phyloP scores from a whole-genome alignment of 129 eudicot genomes.

The Ambrosia artemisiifolia region DNA sequence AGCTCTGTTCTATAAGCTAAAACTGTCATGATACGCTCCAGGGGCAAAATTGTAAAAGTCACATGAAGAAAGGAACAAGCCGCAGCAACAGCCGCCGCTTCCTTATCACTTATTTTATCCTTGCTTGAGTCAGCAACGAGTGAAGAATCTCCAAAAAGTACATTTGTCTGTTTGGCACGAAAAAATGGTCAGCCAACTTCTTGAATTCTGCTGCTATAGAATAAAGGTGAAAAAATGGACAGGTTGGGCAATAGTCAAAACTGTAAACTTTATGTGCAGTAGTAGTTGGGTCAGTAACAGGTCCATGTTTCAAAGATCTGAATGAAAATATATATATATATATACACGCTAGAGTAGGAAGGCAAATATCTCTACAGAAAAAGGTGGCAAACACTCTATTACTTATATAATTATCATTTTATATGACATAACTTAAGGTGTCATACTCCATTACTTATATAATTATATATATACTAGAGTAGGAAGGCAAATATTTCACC shows the following conservation, averaged over 20 bases:
- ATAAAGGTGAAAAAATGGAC: background rate
- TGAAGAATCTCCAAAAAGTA: slow-evolving; percentile 59
- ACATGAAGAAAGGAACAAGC: slow-evolving; percentile 92
- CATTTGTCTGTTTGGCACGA: slow-evolving; percentile 60
- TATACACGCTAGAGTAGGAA: background rate
- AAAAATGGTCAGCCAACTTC: background rate
- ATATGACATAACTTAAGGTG: background rate
- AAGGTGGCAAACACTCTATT: background rate
- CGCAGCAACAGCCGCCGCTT: slow-evolving; percentile 75
- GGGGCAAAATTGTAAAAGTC: slow-evolving; percentile 80
- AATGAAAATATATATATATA: no score
- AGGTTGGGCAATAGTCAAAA: background rate
- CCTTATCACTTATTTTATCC: slow-evolving; percentile 44
- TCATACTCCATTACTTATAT: no score
- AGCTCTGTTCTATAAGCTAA: slow-evolving; percentile 88
- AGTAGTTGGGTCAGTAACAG: no score
- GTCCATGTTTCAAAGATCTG: background rate
- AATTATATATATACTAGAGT: no score
- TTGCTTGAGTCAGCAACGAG: slow-evolving; percentile 34
- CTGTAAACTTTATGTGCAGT: background rate
- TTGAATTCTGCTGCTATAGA: slow-evolving; percentile 8
- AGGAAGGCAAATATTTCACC: no score
- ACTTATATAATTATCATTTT: background rate
- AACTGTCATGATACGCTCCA: slow-evolving; percentile 86
- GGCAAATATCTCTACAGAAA: background rate